Evolutionary conservation across 768 basidiomycete species (phyloP), one percentile per base, ranked within the genome.

Genomic region (Hemileccinum impolitum): DNA sequence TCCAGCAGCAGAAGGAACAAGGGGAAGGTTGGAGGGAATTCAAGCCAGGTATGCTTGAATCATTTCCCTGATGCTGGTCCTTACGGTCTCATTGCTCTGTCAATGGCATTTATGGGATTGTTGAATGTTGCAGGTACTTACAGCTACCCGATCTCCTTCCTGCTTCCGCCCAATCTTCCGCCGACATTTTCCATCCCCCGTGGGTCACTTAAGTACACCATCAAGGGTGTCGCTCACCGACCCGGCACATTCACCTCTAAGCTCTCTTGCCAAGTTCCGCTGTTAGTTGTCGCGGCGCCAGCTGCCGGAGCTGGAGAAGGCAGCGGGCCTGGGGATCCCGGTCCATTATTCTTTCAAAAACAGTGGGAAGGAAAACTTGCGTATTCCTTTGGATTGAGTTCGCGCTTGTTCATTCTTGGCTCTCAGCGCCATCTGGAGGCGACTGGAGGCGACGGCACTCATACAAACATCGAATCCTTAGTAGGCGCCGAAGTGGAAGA

Each of bases 141-240:
- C 64, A 93, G 90, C 14, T 98, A 92, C 67, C 95, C 96, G 1
- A 89, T 99, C 57, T 92, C 91, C 6, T 94, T 98, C 65, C 71
- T 86, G 10, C 83, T 99, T 47, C 93, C 94, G 0, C 72, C 83
- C 5, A 74, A 80, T 52, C 77, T 88, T 12, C 94, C 95, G 4
- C 91, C 96, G 1, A 83, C 84, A 0, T 73, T 97, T 53, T 72
- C 76, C 36, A 83, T 84, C 52, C 81, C 85, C 34, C 85, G 79
- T 56, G 95, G 94, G 8, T 76, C 80, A 2, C 87, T 96, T 4
- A 60, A 64, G 1, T 99, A 96, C 80, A 70, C 72, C 34, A 79
- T 98, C 21, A 87, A 84, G 59, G 94, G 89, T 1, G 79, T 76
- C 17, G 93, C 89, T 1, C 87, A 92, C 56, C 83, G 94, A 3